Evolutionary conservation across 371 early-diverging fungal genomes (phyloP).

Genomic region (Syncephalastrum monosporum): DNA sequence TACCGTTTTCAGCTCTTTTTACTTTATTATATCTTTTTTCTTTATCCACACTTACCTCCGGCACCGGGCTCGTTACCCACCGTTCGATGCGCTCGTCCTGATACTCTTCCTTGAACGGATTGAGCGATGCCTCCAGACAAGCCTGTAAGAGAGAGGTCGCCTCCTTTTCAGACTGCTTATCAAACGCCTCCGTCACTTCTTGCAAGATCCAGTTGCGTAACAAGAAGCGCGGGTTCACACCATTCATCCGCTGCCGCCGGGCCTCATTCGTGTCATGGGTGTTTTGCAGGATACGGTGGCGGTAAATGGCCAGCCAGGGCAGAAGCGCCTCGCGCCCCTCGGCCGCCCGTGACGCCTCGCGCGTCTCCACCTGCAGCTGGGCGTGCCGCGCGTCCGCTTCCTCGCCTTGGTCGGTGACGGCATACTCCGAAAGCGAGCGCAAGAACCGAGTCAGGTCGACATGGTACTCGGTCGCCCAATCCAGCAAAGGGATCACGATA

Average conservation of each 20-base stretch:
- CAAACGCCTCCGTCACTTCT: conserved; percentile 55
- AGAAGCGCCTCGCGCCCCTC: conserved; percentile 26
- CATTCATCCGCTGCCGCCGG: conserved; percentile 54
- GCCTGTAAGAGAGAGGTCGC: conserved; percentile 38
- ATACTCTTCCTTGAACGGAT: conserved; percentile 56
- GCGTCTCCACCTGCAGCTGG: conserved; percentile 32
- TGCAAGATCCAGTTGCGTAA: conserved; percentile 77
- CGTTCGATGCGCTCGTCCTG: conserved; percentile 28
- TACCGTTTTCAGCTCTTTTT: conserved; percentile 13
- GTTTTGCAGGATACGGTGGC: conserved; percentile 46
- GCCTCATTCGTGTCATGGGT: conserved; percentile 18
- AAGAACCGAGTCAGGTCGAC: conserved; percentile 79
- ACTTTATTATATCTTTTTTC: conserved; percentile 16
- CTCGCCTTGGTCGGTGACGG: conserved; percentile 33
- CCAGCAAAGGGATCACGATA: conserved; percentile 69
- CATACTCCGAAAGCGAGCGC: conserved; percentile 53
- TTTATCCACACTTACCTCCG: conserved; percentile 25
- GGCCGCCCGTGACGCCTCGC: conserved; percentile 16
- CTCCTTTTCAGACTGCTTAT: conserved; percentile 34
- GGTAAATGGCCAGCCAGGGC: conserved; percentile 51
- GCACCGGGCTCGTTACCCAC: conserved; percentile 34
- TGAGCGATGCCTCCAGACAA: conserved; percentile 54
- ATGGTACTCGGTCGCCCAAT: conserved; percentile 55
- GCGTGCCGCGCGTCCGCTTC: conserved; percentile 38
- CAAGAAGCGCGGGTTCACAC: conserved; percentile 69